Conservation (phyloP, 176 grass and related monocot genomes). For the Elaeis guineensis region DNA sequence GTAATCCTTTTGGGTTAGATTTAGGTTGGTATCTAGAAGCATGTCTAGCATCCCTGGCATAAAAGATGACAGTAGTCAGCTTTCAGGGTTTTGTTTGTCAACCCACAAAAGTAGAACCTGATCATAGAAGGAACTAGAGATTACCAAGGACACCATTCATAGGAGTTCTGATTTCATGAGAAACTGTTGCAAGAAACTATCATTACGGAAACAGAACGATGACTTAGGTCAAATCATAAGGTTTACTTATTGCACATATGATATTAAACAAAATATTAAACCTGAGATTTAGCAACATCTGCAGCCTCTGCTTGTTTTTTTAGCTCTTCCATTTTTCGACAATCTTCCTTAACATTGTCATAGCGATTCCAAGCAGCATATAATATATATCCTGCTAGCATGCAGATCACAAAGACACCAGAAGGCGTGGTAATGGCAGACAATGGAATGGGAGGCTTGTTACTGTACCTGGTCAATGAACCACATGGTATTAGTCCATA, state of each 20-base stretch:
- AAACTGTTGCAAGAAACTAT: constrained; percentile 19
- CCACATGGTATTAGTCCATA: constrained; percentile 3
- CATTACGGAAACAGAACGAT: constrained; percentile 4
- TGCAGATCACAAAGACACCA: constrained; percentile 64
- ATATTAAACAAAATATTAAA: neutral
- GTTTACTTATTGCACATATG: neutral
- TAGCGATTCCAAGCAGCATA: constrained; percentile 90
- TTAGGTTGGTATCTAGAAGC: constrained; percentile 11
- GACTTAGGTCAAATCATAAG: neutral
- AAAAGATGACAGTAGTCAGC: neutral
- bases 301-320: constrained; percentile 14
- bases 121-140: neutral
- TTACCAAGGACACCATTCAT: constrained; percentile 19
- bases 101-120: neutral
- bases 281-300: constrained; percentile 22
- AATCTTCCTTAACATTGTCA: constrained; percentile 65
- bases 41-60: constrained; percentile 7
- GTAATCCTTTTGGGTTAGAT: constrained; percentile 9
- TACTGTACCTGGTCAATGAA: constrained; percentile 63
- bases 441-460: constrained; percentile 54
- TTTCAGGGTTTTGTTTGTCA: no score
- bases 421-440: constrained; percentile 54
- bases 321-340: constrained; percentile 9
- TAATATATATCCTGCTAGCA: constrained; percentile 76
- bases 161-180: constrained; percentile 14